Base-by-base conservation (phyloP, 257 asterid species). In the Thymus mandschuricus region DNA sequence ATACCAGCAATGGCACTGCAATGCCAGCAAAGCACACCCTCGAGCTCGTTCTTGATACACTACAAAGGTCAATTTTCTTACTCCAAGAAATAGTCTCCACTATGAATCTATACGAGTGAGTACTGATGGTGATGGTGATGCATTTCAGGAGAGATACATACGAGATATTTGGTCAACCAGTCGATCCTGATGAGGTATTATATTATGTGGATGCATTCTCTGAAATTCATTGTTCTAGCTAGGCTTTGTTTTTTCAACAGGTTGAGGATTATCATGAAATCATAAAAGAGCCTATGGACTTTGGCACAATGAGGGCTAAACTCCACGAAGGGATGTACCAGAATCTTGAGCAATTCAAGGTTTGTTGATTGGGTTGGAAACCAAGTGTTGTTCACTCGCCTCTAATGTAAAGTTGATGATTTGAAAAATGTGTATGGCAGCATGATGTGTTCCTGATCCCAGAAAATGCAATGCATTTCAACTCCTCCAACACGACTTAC, bases 251-350 rank as follows among this genome's bases (percentile, higher is more conserved):
- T 62, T 4, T 51, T 64, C 10, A 46, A 51, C 65, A 93, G 97
- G 98, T 88, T 55, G 94, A 84, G 86, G 89, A 88, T 63, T 94
- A 94, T 83, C 82, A 84, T 68, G 88, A 89, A 44, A 84, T 91
- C 75, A 86, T 94, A 38, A 82, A 86, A 76, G 88, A 89, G 75
- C 96, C 97, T 5, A 94, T 94, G 97, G 97, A 94, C 80, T 94
- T 94, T 8, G 97, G 89, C 46, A 94, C 97, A n/a, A 91, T 91
- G 92, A 85, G 97, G 80, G 97, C 96, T 61, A 94, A 94, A 73
- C 91, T 94, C 79, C 96, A 94, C 34, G 96, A 94, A 77, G 97
- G 92, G 60, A 75, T 91, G 96, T 91, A 91, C 60, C 57, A 78
- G 38, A 86, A 79, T 79, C 91, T 91, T 41, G 79, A 89, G 75